Conservation (phyloP, 148 eudicot genomes). For the Rhododendron ferrugineum region DNA sequence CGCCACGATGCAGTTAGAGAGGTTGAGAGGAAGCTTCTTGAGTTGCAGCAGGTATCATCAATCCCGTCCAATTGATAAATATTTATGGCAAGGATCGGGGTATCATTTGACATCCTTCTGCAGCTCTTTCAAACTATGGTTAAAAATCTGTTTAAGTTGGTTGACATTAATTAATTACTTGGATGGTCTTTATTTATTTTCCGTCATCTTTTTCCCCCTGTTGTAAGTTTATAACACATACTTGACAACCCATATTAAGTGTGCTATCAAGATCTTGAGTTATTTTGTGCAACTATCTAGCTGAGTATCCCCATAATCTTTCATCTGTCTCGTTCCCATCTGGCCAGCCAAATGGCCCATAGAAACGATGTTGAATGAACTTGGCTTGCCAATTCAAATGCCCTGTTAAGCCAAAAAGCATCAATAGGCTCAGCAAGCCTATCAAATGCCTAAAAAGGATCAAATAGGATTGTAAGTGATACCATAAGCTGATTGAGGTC, state of each 20-base stretch:
- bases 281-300: neutral
- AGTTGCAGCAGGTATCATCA: conserved; percentile 77
- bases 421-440: neutral
- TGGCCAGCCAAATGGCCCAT: conserved; percentile 1
- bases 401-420: neutral
- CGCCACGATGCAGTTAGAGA: conserved; percentile 95
- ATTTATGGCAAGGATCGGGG: neutral
- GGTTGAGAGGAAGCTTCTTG: conserved; percentile 87
- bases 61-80: neutral
- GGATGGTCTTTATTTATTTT: neutral
- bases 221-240: neutral
- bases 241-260: neutral
- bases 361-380: neutral
- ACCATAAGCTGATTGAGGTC: neutral
- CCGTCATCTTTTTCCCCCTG: neutral
- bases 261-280: neutral
- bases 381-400: neutral
- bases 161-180: neutral
- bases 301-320: neutral
- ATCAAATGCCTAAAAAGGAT: neutral
- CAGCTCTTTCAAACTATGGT: neutral
- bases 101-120: neutral
- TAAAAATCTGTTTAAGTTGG: neutral
- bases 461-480: neutral
- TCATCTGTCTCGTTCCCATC: neutral